Evolutionary conservation across 169 alveolate genomes (phyloP), one percentile per base, ranked within the genome.

Genomic region (Eimeria maxima): DNA sequence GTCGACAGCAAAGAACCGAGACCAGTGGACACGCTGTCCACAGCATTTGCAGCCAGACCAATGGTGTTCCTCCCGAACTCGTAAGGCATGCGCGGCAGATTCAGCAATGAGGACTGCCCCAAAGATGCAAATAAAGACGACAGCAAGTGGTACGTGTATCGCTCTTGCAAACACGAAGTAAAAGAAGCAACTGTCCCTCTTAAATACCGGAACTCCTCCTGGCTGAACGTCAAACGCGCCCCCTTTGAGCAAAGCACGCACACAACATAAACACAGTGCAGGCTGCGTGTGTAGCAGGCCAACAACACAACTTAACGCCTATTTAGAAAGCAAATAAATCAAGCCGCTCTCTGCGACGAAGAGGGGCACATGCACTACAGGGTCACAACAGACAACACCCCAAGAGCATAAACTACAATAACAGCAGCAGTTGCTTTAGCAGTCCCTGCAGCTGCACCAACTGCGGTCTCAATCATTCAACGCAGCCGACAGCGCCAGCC

Each of bases 71-170:
- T 94, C 10, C 99, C 99, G 53, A 98, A 97, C 67, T 98, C 98
- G 53, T 98, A 88, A 22, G 99, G 99, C 81, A 98, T 97, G 67
- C 97, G 97, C 44, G 99, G 99, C 93, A 98, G 97, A 91, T 98
- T 98, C 50, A 98, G 97, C 97, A 98, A 95, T 63, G 99, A 98
- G 42, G 99, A 98, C 96, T 98, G 98, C 27, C 99, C 99, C 27
- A 98, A 96, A 24, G 98, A 96, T 20, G 98, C 94, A 29, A 98
- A 99, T 42, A 98, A 81, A 33, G 97, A 96, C 81, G 97, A 78
- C 20, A 97, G 83, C 67, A 97, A 87, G 53, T 96, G 95, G 29
- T 98, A 98, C 45, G 97, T 96, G 84, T 98, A 98, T 76, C 97
- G 97, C 87, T 98, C 99, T 88, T 97, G 97, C 63, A 98, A 92